A percentile compares a stretch with the other conserved stretches of the same genome.
phyloP scores from a whole-genome alignment of 805 yeast genomes.

The Ogataea pilisensis region DNA sequence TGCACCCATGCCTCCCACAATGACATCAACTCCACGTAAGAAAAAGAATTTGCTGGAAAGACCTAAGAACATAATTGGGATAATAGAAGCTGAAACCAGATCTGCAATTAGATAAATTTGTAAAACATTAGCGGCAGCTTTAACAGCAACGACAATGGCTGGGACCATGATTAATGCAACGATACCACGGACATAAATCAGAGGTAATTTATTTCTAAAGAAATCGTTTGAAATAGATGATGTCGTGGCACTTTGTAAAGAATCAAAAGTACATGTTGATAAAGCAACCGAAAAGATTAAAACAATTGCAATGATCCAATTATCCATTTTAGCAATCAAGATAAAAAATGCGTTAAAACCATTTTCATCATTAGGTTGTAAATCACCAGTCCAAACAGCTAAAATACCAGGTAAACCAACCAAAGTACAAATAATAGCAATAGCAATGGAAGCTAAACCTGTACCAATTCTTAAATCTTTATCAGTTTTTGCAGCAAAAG shows the following conservation, averaged over 20 bases:
- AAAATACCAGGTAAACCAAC: slow-evolving; percentile 81
- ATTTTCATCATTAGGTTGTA: slow-evolving; percentile 46
- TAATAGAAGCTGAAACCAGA: slow-evolving; percentile 78
- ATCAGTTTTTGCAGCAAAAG: slow-evolving; percentile 82
- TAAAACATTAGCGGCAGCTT: slow-evolving; percentile 76
- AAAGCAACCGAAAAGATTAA: slow-evolving; percentile 68
- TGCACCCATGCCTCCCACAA: slow-evolving; percentile 82
- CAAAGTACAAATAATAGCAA: slow-evolving; percentile 59
- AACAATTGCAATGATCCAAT: slow-evolving; percentile 83
- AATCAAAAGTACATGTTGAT: slow-evolving; percentile 87
- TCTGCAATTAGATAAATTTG: slow-evolving; percentile 91
- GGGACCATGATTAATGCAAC: slow-evolving; percentile 84
- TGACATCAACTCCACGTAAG: slow-evolving; percentile 73
- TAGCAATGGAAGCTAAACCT: slow-evolving; percentile 65
- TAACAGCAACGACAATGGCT: slow-evolving; percentile 75
- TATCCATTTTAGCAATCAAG: slow-evolving; percentile 67
- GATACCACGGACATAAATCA: slow-evolving; percentile 61
- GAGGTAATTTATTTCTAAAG: slow-evolving; percentile 73
- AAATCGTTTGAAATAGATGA: slow-evolving; percentile 87
- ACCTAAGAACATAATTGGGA: slow-evolving; percentile 82
- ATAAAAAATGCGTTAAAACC: slow-evolving; percentile 72
- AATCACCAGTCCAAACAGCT: slow-evolving; percentile 86
- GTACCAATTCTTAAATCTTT: slow-evolving; percentile 74
- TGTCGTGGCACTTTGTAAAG: slow-evolving; percentile 82
- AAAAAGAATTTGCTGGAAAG: slow-evolving; percentile 63